Conservation (phyloP, 2,329 filamentous ascomycete species). For the Penicillium sp. region DNA sequence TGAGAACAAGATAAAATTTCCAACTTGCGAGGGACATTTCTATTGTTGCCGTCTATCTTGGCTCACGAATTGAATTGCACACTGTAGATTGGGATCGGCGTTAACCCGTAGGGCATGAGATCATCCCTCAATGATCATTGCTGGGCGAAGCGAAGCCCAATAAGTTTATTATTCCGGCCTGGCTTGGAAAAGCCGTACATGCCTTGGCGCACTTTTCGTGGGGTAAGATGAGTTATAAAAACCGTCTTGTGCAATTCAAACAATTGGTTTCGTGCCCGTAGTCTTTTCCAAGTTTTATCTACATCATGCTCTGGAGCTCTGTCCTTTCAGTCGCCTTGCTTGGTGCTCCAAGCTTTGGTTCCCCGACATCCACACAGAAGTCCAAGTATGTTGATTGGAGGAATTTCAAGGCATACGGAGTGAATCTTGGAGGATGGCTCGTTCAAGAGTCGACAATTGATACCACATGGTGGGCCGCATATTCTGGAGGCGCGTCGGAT, state of each 20-base stretch:
- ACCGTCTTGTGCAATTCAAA: no score
- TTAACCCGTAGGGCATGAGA: no score
- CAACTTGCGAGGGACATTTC: no score
- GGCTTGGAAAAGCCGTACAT: background rate
- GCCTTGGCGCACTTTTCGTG: no score
- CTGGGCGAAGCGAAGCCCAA: background rate
- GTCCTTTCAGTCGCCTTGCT: background rate
- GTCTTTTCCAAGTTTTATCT: background rate
- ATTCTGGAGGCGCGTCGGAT: constrained; percentile 25
- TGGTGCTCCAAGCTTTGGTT: background rate
- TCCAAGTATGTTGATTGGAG: constrained; percentile 24
- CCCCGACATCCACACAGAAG: background rate
- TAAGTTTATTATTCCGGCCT: background rate
- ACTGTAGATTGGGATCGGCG: no score
- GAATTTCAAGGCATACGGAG: constrained; percentile 23
- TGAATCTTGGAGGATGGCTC: constrained; percentile 32
- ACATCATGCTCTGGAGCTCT: background rate
- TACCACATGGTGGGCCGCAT: constrained; percentile 23
- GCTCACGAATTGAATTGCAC: no score
- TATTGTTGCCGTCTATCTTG: no score
- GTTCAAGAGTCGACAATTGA: constrained; percentile 32
- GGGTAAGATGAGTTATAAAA: no score
- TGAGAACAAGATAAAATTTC: no score
- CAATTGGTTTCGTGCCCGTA: no score
- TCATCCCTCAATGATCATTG: background rate